A percentile compares a stretch with the other conserved stretches of the same genome.
These are phyloP conservation scores for Talaromyces proteolyticus DNA, from an alignment of 495 filamentous ascomycete species.

Conservation along the genomic window DNA sequence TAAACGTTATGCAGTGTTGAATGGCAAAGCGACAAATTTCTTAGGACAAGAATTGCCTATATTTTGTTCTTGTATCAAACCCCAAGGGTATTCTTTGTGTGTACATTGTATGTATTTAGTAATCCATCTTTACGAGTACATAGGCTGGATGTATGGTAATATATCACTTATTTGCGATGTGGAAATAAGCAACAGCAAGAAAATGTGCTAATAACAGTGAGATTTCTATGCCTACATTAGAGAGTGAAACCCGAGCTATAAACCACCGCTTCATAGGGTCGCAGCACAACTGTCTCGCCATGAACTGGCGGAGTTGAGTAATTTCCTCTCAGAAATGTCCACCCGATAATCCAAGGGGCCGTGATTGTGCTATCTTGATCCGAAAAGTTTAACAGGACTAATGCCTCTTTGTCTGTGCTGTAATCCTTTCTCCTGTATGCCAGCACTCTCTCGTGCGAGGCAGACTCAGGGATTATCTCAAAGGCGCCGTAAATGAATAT, in stretches of 20 bases:
- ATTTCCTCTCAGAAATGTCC: neutral
- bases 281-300: neutral
- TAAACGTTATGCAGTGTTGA: neutral
- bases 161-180: too few relatives aligned
- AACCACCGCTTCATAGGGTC: neutral
- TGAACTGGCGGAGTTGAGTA: neutral
- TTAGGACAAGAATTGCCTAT: too few relatives aligned
- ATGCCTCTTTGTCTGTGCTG: constrained; percentile 20
- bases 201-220: neutral
- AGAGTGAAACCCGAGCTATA: neutral
- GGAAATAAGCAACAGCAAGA: too few relatives aligned
- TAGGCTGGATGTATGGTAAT: too few relatives aligned
- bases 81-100: neutral
- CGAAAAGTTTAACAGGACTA: constrained; percentile 21
- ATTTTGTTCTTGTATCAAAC: neutral
- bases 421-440: constrained; percentile 9
- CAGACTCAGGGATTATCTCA: constrained; percentile 19
- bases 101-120: neutral
- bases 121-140: too few relatives aligned
- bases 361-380: neutral
- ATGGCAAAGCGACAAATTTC: neutral
- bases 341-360: neutral
- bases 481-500: constrained; percentile 51
- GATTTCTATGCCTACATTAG: neutral
- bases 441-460: neutral